phyloP scores from a whole-genome alignment of 1,139 yeast genomes.

The Blastobotrys illinoisensis region DNA sequence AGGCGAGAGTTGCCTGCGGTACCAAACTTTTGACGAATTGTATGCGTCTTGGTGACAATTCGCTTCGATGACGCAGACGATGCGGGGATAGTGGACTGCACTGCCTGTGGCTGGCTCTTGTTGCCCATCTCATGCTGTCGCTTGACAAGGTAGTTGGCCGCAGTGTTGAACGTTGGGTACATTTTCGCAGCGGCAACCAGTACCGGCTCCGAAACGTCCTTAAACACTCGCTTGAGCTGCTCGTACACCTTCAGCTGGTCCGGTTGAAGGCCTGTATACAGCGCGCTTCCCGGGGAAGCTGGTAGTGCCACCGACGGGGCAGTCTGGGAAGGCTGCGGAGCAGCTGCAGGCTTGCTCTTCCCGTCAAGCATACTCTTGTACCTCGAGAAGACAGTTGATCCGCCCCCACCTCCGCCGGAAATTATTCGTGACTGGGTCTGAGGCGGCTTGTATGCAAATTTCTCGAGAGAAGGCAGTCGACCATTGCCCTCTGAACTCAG shows the following conservation, averaged over 20 bases:
- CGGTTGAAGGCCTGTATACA: neutral
- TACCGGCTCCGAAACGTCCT: conserved; percentile 25
- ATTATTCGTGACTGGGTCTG: neutral
- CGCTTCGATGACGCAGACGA: neutral
- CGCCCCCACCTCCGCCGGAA: neutral
- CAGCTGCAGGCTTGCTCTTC: conserved; percentile 4
- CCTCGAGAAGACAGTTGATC: conserved; percentile 21
- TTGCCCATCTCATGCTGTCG: conserved; percentile 13
- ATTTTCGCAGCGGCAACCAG: conserved; percentile 31
- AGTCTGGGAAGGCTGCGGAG: neutral
- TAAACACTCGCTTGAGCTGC: conserved; percentile 27
- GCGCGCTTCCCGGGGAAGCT: neutral
- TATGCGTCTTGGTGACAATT: neutral
- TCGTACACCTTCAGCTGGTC: conserved; percentile 14
- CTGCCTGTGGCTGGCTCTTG: conserved; percentile 26
- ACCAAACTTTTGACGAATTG: conserved; percentile 35
- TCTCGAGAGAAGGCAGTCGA: conserved; percentile 3
- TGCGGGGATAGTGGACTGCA: conserved; percentile 14
- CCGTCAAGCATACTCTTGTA: conserved; percentile 15
- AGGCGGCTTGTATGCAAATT: conserved; percentile 6
- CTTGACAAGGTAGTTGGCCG: conserved; percentile 31
- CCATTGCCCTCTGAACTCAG: conserved; percentile 1
- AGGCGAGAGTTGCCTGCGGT: conserved; percentile 3
- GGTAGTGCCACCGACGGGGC: conserved; percentile 4
- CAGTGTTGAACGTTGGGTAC: conserved; percentile 32